phyloP scores from a whole-genome alignment of 2,329 filamentous ascomycete species.

The Paecilomyces variotii region DNA sequence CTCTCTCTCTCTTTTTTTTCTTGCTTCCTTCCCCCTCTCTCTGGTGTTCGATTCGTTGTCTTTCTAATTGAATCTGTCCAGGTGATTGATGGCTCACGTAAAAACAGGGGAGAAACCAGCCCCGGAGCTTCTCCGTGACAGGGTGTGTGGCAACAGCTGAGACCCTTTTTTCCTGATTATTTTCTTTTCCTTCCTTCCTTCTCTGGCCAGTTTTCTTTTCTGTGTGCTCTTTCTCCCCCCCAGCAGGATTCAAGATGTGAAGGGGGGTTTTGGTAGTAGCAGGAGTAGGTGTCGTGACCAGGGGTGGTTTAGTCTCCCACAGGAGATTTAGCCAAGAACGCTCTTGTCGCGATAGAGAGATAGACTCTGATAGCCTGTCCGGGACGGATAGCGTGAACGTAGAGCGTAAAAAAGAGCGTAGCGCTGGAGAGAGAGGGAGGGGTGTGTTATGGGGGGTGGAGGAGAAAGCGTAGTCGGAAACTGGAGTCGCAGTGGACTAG shows the following conservation, averaged over 20 bases:
- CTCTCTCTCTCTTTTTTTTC: slow-evolving; percentile 3
- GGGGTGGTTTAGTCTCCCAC: not conserved
- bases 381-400: slow-evolving; percentile 19
- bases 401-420: slow-evolving; percentile 4
- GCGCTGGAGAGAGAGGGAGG: not conserved
- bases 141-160: slow-evolving; percentile 11
- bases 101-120: too few species aligned
- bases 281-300: slow-evolving; percentile 5
- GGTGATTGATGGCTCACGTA: not conserved
- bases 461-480: not conserved
- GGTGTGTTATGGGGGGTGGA: not conserved
- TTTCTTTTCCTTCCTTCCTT: slow-evolving; percentile 1
- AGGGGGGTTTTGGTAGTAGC: slow-evolving; percentile 10
- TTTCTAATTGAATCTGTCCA: slow-evolving; percentile 1
- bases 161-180: slow-evolving; percentile 9
- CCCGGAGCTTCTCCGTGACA: not conserved
- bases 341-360: slow-evolving; percentile 4
- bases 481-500: not conserved
- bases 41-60: not conserved
- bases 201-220: not conserved
- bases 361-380: slow-evolving; percentile 28
- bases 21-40: not conserved
- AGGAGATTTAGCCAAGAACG: not conserved
- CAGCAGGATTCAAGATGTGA: slow-evolving; percentile 1
- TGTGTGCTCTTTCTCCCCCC: not conserved